These are phyloP conservation scores for Entomortierella lignicola DNA, from an alignment of 192 early-diverging fungal genomes.

Conservation along the genomic window DNA sequence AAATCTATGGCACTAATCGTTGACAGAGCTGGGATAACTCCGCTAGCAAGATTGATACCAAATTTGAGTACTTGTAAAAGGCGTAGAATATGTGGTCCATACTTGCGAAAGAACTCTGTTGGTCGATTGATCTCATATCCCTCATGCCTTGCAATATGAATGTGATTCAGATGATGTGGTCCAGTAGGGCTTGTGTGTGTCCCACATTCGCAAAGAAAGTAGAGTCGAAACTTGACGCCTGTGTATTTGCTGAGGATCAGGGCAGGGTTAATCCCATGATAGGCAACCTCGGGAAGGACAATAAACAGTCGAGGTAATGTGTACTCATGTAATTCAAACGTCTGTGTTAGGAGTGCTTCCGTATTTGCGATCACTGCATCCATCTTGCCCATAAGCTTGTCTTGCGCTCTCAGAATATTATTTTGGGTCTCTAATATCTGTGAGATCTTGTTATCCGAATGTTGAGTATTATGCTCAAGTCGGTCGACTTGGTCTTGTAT, in stretches of 20 bases:
- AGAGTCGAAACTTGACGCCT: conserved; percentile 34
- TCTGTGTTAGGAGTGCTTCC: conserved; percentile 36
- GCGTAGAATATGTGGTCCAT: conserved; percentile 21
- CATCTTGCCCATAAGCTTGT: conserved; percentile 15
- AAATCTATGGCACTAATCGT: conserved; percentile 24
- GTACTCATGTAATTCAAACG: conserved; percentile 51
- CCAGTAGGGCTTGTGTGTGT: conserved; percentile 33
- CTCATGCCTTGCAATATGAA: conserved; percentile 45
- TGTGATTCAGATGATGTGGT: conserved; percentile 29
- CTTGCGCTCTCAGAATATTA: conserved; percentile 10
- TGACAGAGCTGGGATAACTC: conserved; percentile 21
- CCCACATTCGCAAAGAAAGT: conserved; percentile 48
- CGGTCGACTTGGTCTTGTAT: conserved; percentile 9
- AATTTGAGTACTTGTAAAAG: conserved; percentile 27
- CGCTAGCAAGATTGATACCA: conserved; percentile 17
- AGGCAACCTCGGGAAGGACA: conserved; percentile 41
- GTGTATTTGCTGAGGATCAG: conserved; percentile 10
- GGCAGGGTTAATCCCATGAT: conserved; percentile 30
- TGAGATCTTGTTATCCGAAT: conserved; percentile 5
- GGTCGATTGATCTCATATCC: conserved; percentile 48
- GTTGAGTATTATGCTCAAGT: not conserved
- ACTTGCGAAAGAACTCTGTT: conserved; percentile 45
- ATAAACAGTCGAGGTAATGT: conserved; percentile 40
- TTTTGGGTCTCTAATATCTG: not conserved
- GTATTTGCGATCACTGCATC: conserved; percentile 10